A percentile compares a stretch with the other conserved stretches of the same genome.
Conservation (phyloP, 2,329 filamentous ascomycete genomes). For the Xylaria sp. region DNA sequence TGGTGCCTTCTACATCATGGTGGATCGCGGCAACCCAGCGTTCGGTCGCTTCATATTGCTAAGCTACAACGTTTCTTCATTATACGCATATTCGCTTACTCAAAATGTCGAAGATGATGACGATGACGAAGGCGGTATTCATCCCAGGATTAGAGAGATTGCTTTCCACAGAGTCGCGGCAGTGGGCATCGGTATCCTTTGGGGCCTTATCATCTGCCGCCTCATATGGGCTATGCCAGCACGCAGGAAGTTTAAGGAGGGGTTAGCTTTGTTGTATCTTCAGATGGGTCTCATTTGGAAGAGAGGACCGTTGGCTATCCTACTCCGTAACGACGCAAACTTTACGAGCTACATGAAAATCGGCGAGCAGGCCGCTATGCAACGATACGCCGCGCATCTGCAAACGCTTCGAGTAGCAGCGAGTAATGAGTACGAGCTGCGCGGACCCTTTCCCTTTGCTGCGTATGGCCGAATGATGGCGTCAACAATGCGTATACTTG, state of each 20-base stretch:
- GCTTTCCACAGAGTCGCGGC: conserved; percentile 87
- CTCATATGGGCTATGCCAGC: conserved; percentile 95
- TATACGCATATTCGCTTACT: conserved; percentile 93
- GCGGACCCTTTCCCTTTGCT: conserved; percentile 83
- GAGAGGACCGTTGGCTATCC: conserved; percentile 82
- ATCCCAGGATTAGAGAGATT: conserved; percentile 89
- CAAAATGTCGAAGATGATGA: conserved; percentile 83
- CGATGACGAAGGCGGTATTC: conserved; percentile 86
- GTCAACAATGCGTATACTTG: conserved; percentile 84
- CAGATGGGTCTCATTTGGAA: conserved; percentile 98
- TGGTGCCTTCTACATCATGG: conserved; percentile 89
- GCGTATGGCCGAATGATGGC: conserved; percentile 79
- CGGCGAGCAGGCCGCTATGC: conserved; percentile 87
- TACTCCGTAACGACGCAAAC: conserved; percentile 69
- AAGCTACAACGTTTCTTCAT: conserved; percentile 93
- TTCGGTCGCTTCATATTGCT: conserved; percentile 94
- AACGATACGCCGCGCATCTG: conserved; percentile 80
- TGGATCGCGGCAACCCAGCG: conserved; percentile 84
- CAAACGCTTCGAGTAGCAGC: conserved; percentile 79
- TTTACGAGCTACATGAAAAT: conserved; percentile 80
- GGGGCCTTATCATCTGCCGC: conserved; percentile 91
- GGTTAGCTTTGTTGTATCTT: conserved; percentile 89
- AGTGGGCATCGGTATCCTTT: conserved; percentile 86
- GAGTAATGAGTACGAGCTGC: conserved; percentile 86
- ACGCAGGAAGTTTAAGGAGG: conserved; percentile 86